These are phyloP conservation scores for Cicer cuneatum DNA, from an alignment of 306 rosid genomes.

Conservation along the genomic window DNA sequence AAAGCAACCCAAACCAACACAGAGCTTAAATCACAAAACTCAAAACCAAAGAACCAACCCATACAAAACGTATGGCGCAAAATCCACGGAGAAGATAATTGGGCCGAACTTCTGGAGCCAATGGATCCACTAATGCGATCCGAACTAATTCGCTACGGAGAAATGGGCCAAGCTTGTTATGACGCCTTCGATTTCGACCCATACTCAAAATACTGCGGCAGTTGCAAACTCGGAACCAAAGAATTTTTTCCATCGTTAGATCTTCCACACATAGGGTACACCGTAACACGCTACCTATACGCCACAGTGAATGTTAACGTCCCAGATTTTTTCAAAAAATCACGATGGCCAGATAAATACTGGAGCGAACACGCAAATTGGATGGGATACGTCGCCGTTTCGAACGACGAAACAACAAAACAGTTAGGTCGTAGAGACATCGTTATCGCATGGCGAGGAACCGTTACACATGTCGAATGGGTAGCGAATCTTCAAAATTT, in stretches of 20 bases:
- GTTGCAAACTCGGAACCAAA: slow-evolving; percentile 60
- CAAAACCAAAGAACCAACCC: background rate
- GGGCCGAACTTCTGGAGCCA: slow-evolving; percentile 79
- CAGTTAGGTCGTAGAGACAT: slow-evolving; percentile 75
- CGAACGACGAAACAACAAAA: slow-evolving; percentile 53
- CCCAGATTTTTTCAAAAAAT: slow-evolving; percentile 72
- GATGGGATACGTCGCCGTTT: slow-evolving; percentile 87
- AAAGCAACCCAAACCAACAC: slow-evolving; percentile 7
- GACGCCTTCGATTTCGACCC: slow-evolving; percentile 88
- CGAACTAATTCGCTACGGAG: slow-evolving; percentile 82
- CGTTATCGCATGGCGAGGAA: slow-evolving; percentile 76
- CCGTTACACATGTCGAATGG: slow-evolving; percentile 81
- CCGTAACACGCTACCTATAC: slow-evolving; percentile 70
- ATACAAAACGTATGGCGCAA: slow-evolving; percentile 60
- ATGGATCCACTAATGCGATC: slow-evolving; percentile 65
- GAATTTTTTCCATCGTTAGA: slow-evolving; percentile 53
- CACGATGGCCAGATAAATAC: slow-evolving; percentile 69
- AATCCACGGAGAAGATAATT: slow-evolving; percentile 70
- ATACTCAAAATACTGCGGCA: slow-evolving; percentile 80
- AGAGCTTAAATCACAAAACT: slow-evolving; percentile 26
- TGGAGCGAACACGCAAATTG: slow-evolving; percentile 87
- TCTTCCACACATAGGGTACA: slow-evolving; percentile 52
- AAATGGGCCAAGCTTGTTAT: slow-evolving; percentile 88
- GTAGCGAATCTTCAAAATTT: slow-evolving; percentile 71
- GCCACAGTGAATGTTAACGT: slow-evolving; percentile 73